A percentile compares a stretch with the other conserved stretches of the same genome.
Conservation (phyloP, 768 basidiomycete species). For the Amanita inopinata region DNA sequence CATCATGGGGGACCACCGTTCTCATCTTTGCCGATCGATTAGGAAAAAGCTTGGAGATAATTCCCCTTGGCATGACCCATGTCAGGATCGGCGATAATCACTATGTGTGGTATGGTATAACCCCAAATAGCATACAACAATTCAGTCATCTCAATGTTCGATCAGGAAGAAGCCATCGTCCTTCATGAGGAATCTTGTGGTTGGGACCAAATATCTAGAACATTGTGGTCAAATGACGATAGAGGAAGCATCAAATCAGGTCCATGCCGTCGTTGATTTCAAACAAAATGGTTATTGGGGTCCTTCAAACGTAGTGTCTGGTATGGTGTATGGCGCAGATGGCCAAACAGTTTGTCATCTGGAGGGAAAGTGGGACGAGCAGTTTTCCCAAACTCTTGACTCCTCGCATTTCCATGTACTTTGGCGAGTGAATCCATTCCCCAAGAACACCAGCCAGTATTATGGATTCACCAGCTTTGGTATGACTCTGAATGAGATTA, state of each 20-base stretch:
- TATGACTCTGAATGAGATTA: slow-evolving; percentile 75
- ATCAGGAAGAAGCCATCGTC: slow-evolving; percentile 78
- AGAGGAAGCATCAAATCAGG: slow-evolving; percentile 45
- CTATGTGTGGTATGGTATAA: slow-evolving; percentile 56
- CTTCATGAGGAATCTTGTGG: slow-evolving; percentile 83
- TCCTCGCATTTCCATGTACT: slow-evolving; percentile 62
- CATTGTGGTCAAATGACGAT: slow-evolving; percentile 76
- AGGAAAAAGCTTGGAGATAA: slow-evolving; percentile 89
- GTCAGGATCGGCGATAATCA: slow-evolving; percentile 57
- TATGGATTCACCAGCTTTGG: slow-evolving; percentile 81
- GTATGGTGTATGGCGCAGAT: slow-evolving; percentile 41
- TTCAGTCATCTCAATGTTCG: background rate
- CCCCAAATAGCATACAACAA: slow-evolving; percentile 3
- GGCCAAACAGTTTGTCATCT: slow-evolving; percentile 50
- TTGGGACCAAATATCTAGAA: slow-evolving; percentile 86
- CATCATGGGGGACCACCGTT: slow-evolving; percentile 8
- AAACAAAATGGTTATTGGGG: slow-evolving; percentile 83
- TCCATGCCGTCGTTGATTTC: slow-evolving; percentile 69
- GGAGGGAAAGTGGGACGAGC: slow-evolving; percentile 91
- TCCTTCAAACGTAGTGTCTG: slow-evolving; percentile 62
- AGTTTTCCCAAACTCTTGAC: slow-evolving; percentile 59
- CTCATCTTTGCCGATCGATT: slow-evolving; percentile 12
- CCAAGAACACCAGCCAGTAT: slow-evolving; percentile 56
- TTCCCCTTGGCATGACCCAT: slow-evolving; percentile 64
- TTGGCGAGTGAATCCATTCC: slow-evolving; percentile 71